Base-by-base conservation (phyloP, 257 asterid genomes). In the Marsdenia floribunda region DNA sequence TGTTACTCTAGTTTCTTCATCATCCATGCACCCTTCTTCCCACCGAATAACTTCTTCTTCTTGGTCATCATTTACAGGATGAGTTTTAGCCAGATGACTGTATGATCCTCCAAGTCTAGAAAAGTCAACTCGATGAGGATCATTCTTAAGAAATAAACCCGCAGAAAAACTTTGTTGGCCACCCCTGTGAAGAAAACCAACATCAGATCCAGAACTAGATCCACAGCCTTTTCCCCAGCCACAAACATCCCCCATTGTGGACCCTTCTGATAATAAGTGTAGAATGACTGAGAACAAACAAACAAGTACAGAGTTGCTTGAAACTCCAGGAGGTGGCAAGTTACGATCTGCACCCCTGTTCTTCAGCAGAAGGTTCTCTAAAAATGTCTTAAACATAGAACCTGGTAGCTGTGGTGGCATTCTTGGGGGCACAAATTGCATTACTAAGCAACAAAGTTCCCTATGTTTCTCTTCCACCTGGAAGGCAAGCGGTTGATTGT, bases 401-500 rank as follows among this genome's bases (percentile, higher is more conserved):
- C 98, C 98, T 38, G 97, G 98, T 77, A 86, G 82, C 87, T 87
- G 96, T 42, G 82, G 86, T 60, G 97, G 96, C 60, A 74, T 73
- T 44, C 84, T 85, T 73, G 98, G 97, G 61, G 98, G 97, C 84
- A 89, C 86, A 78, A 89, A 93, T 79, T 88, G 96, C 96, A 93
- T 91, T 70, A 91, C 96, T 81, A 93, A 81, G 65, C 89, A 90
- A 86, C 97, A 91, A 58, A 93, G 91, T 67, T 91, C 96, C 82
- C 98, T 88, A 67, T 93, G 98, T 89, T 93, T 93, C 87, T 87
- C 97, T 80, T 93, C 98, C 58, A 93, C 90, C 98, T 93, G 90
- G 70, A 80, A 77, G 73, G 69, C 49, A 60, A 49, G 16, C 19
- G 46, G 26, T 38, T 65, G 42, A 44, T 63, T 22, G 61, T 50